Base-by-base conservation (phyloP, 2,329 filamentous ascomycete genomes). In the Paecilomyces formosus region DNA sequence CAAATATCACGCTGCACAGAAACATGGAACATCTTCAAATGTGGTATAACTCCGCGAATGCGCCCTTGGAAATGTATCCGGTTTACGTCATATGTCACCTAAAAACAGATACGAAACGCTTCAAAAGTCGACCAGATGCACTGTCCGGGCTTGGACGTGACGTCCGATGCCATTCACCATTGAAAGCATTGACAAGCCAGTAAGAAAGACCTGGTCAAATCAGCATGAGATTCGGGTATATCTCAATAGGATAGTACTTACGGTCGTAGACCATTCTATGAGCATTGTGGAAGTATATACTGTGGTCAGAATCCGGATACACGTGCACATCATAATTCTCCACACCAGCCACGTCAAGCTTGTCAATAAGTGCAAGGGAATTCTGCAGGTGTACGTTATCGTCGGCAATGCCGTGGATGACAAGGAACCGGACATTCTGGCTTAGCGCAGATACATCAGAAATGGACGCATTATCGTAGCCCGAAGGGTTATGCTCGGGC, bases 361-460 rank as follows among this genome's bases (percentile, higher is more conserved):
- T 88, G 72, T 99, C 95, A 53, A 99, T 80, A 61, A 99, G 76
- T 1, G 87, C 89, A 59, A 97, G 82, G 0, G 92, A 92, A 74
- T 96, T 97, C 74, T 99, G 95, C 74, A 96, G 86, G 73, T 99
- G 95, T 12, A 99, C 94, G 68, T 99, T 99, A 75, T 99, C 94
- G 69, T 99, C 94, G 7, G 89, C 89, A n/a, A 92, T 85, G 65
- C 94, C 94, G 71, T 99, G 94, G 90, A 97, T 97, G 66, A 99
- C 73, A 45, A 99, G 79, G 78, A 97, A 99, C 31, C 93, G 87
- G 61, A 92, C 89, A 71, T 88, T 96, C 63, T 86, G 75, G 3
- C 81, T 79, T 6, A 99, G 80, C 0, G 90, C 88, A 0, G 83
- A 80, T 62, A 87, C 87, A 69, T 99, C 90, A 60, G 72, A 83